phyloP scores from a whole-genome alignment of 169 alveolate genomes.

The Plasmodium vinckei region DNA sequence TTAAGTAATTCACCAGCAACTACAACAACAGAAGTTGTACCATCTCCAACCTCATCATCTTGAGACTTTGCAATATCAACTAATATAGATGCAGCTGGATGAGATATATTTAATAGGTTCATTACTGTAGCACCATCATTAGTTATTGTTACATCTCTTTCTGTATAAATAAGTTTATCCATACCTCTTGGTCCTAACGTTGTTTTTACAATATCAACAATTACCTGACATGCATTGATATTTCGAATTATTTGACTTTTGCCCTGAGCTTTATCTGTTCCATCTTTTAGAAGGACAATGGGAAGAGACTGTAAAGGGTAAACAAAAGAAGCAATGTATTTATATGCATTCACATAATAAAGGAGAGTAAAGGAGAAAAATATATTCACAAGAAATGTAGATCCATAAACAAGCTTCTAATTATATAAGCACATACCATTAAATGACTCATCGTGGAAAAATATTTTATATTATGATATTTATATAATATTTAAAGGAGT shows the following conservation, averaged over 20 bases:
- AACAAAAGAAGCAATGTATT: background rate
- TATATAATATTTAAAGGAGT: background rate
- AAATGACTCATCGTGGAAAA: conserved; percentile 83
- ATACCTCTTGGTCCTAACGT: conserved; percentile 99
- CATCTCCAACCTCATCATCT: conserved; percentile 98
- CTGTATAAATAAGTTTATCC: conserved; percentile 97
- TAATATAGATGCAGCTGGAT: conserved; percentile 98
- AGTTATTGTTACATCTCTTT: conserved; percentile 93
- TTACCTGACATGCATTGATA: conserved; percentile 95
- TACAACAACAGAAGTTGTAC: conserved; percentile 96
- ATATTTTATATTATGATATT: background rate
- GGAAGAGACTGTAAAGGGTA: conserved; percentile 85
- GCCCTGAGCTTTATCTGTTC: conserved; percentile 97
- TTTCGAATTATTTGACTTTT: conserved; percentile 95
- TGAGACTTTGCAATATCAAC: conserved; percentile 98
- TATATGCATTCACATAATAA: background rate
- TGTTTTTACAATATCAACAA: conserved; percentile 94
- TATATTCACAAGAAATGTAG: background rate
- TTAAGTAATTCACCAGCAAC: conserved; percentile 96
- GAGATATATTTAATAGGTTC: conserved; percentile 94
- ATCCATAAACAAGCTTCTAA: background rate
- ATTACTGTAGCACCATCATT: conserved; percentile 99
- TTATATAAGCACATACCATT: conserved; percentile 54
- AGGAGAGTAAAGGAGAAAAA: background rate
- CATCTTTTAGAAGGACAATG: conserved; percentile 96